Evolutionary conservation across 805 yeast species (phyloP).

Genomic region (Suhomyces sp.): DNA sequence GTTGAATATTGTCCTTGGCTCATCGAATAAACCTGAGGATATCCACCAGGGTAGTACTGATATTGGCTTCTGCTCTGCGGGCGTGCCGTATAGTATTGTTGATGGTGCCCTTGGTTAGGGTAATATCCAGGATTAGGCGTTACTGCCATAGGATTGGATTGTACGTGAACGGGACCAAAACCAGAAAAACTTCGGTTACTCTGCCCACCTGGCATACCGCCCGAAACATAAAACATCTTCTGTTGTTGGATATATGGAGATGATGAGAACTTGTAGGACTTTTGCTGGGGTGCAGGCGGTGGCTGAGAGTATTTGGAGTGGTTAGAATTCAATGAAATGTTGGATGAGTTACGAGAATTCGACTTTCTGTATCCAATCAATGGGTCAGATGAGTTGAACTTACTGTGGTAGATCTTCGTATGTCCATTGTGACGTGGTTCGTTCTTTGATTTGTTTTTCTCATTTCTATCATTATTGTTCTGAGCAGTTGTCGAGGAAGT

Average conservation of each 20-base stretch:
- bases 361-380: constrained; percentile 14
- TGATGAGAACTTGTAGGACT: constrained; percentile 6
- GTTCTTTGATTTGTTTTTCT: background rate
- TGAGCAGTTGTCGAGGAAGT: constrained; percentile 20
- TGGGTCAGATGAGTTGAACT: constrained; percentile 21
- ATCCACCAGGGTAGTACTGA: background rate
- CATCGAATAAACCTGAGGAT: constrained; percentile 4
- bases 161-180: constrained; percentile 4
- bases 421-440: constrained; percentile 13
- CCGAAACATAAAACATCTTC: constrained; percentile 9
- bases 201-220: constrained; percentile 1
- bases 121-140: constrained; percentile 9
- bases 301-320: constrained; percentile 13
- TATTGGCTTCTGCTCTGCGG: constrained; percentile 7
- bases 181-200: constrained; percentile 1
- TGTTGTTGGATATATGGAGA: constrained; percentile 11
- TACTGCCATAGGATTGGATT: background rate
- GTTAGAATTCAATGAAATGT: constrained; percentile 17
- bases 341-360: constrained; percentile 16
- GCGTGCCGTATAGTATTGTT: constrained; percentile 8
- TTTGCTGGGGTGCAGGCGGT: constrained; percentile 7
- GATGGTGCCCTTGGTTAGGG: constrained; percentile 9
- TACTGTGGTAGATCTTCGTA: constrained; percentile 13
- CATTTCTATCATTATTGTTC: constrained; percentile 8
- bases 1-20: constrained; percentile 14